Evolutionary conservation across 345 rosid species (phyloP).

Genomic region (Murraya koenigii): DNA sequence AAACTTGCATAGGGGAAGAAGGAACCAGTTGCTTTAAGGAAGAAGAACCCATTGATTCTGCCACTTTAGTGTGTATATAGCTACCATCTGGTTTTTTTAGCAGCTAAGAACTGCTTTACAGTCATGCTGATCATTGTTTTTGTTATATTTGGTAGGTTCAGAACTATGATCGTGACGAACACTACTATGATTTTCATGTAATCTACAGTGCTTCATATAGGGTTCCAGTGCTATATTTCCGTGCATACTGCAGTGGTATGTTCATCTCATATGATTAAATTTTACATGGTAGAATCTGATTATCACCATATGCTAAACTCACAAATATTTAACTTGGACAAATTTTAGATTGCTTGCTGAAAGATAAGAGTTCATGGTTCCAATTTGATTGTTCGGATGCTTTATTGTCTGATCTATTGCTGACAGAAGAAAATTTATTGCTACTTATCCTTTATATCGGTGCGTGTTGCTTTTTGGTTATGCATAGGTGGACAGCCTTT

Average conservation of each 20-base stretch:
- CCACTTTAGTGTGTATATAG: slow-evolving; percentile 51
- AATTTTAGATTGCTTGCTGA: not conserved
- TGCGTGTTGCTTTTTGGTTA: not conserved
- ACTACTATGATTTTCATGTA: slow-evolving; percentile 71
- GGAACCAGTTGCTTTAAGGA: slow-evolving; percentile 24
- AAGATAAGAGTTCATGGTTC: not conserved
- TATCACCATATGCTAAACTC: not conserved
- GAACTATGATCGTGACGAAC: slow-evolving; percentile 37
- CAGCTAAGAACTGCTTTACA: not conserved
- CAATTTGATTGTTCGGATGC: not conserved
- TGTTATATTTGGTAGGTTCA: slow-evolving; percentile 39
- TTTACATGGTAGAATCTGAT: not conserved
- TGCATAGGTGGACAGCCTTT: slow-evolving; percentile 60
- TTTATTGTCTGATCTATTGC: not conserved
- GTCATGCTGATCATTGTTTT: not conserved
- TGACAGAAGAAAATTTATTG: no score
- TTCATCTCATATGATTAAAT: not conserved
- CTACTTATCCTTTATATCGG: not conserved
- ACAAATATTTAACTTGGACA: no score
- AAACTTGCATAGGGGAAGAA: slow-evolving; percentile 19
- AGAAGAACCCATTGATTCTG: slow-evolving; percentile 45
- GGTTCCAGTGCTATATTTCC: slow-evolving; percentile 82
- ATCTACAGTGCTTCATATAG: slow-evolving; percentile 65
- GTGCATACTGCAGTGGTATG: slow-evolving; percentile 63
- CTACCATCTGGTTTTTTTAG: not conserved